Base-by-base conservation (phyloP, 2,329 filamentous ascomycete species). In the Teratosphaeria gauchensis region DNA sequence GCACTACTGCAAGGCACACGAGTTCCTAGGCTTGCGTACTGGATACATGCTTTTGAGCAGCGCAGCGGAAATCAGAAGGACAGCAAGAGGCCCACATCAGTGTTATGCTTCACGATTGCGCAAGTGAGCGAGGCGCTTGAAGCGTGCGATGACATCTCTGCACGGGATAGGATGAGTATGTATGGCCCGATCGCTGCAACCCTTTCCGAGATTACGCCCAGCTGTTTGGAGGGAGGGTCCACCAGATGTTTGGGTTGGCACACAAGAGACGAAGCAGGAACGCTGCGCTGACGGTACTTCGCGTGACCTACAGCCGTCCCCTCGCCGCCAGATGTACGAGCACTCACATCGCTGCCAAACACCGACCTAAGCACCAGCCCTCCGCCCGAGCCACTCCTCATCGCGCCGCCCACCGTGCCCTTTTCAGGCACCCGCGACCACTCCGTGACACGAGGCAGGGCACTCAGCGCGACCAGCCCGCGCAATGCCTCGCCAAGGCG, bases 401-500 rank as follows among this genome's bases (percentile, higher is more conserved):
- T 68, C 42, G 67, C 68, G 35, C 67, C 68, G 52, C 68, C 68
- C 30, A 66, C 65, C 12, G 64, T 61, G 55, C 64, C 67, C 12
- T 63, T 63, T 19, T 53, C 65, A 14, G 38, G 55, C 28, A 51
- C 59, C 51, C 75, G 74, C 60, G 76, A 78, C 60, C 71, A 73
- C 54, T 75, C 75, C 58, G 68, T 76, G 62, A 76, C 73, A 58
- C 72, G 78, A 60, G 77, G 77, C 51, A 69, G 77, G 61, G 76
- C 77, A 38, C 71, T 76, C 63, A 78, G 75, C 56, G 67, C 71
- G 42, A 73, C 75, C 19, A 73, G 70, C 51, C 62, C 68, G 33
- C 74, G 72, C 60, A 74, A 74, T 67, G 69, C 72, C 11, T 76
- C 77, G 32, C 73, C 76, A 56, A 74, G 76, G 60, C 74, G 62